Evolutionary conservation across 179 eudicot species (phyloP), one percentile per base, ranked within the genome.

Genomic region (Beta lomatogona): DNA sequence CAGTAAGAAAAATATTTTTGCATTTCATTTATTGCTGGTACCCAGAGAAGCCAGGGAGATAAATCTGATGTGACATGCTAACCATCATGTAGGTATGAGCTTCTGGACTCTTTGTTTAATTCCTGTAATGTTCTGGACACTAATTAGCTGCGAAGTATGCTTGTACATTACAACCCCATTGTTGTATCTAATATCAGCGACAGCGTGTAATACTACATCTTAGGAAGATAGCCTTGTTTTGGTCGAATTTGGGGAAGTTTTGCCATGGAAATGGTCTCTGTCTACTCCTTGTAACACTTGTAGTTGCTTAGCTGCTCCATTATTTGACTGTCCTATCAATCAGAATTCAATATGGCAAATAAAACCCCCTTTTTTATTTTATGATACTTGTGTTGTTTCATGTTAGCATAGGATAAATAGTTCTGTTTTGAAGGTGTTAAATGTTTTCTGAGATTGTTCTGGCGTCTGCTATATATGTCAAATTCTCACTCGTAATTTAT

Each of bases 131-230:
- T 65, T 53, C 73, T 21, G 57, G 52, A 22, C 15, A 64, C 77
- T 72, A 45, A 19, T 36, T 82, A 57, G 66, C 73, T 15, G 46
- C 52, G 71, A 48, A 25, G 57, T 66, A 77, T 68, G 53, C 75
- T 81, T 78, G 82, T 85, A 82, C 69, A 79, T 79, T 82, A 64
- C 48, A 58, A 46, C 19, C 73, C 70, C 70, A 61, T 71, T 79
- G 87, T 75, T 85, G 78, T 85, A 82, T 53, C 36, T 67, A 50
- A 54, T 74, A 58, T 19, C 70, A 66, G 12, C 57, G 31, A 61
- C 68, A 66, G 12, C 57, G 48, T 77, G 74, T 71, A 54, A 22
- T 25, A 75, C 41, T 36, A 36, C 41, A 25, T 21, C 76, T 71
- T 77, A 53, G 78, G 63, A 72, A 80, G 75, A 71, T 67, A 64